Conservation (phyloP, 352 stramenopile species). For the Globisporangium splendens region DNA sequence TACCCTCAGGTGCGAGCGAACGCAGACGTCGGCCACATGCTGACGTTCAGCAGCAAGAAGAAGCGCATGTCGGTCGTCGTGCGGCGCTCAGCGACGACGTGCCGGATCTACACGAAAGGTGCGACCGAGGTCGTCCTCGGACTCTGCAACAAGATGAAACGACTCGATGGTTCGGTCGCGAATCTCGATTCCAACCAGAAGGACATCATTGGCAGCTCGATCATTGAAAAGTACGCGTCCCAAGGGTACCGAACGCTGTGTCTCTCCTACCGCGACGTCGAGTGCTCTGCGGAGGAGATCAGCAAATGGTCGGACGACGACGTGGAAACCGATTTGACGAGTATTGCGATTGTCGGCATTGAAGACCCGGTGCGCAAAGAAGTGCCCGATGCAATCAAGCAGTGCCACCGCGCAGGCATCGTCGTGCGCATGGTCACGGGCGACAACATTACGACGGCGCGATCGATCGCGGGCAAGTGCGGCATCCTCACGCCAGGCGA, state of each 20-base stretch:
- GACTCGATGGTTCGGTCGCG: constrained; percentile 53
- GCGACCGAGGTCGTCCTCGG: constrained; percentile 72
- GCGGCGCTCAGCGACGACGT: constrained; percentile 36
- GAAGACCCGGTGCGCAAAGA: constrained; percentile 92
- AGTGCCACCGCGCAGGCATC: constrained; percentile 94
- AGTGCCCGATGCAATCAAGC: constrained; percentile 90
- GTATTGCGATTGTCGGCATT: constrained; percentile 90
- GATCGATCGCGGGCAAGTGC: constrained; percentile 72
- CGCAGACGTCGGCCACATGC: constrained; percentile 67
- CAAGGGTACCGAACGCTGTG: constrained; percentile 83
- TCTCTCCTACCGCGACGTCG: constrained; percentile 81
- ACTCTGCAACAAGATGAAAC: constrained; percentile 66
- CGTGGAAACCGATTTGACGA: constrained; percentile 87
- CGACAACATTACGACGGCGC: constrained; percentile 95
- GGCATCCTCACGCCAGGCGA: constrained; percentile 60
- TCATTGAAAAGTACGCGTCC: constrained; percentile 80
- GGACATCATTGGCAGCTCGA: constrained; percentile 52
- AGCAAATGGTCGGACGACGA: constrained; percentile 70
- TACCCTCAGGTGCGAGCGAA: constrained; percentile 45
- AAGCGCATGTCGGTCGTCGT: constrained; percentile 82
- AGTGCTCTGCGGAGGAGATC: constrained; percentile 56
- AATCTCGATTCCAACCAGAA: constrained; percentile 49
- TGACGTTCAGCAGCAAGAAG: constrained; percentile 82
- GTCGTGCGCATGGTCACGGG: constrained; percentile 98
- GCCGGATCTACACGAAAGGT: constrained; percentile 75